Evolutionary conservation across 352 stramenopile species (phyloP), one percentile per base, ranked within the genome.

Genomic region (Globisporangium carolinianum): DNA sequence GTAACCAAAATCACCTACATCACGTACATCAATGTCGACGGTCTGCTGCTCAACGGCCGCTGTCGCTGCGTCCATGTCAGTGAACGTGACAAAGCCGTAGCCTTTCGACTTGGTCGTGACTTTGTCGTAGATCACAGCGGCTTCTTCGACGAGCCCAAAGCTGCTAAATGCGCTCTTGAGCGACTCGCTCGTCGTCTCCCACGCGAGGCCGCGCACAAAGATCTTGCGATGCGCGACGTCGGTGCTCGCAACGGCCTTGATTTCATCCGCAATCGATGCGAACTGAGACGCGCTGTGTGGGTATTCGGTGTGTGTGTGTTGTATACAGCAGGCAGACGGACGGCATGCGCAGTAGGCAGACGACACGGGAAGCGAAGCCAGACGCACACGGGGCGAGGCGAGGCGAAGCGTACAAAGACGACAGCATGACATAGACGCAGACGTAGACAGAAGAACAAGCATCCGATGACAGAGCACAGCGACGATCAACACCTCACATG

Each of bases 71-170:
- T 87, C 78, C 68, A 87, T 83, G 39, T 89, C 74, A 15, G 66
- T 56, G 58, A 89, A 91, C 9, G 73, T 89, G 53, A 91, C 68
- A 54, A 86, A 87, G 32, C 79, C 79, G 46, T 72, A 86, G 53
- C 82, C 73, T 49, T 69, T 70, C 38, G 79, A 87, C 55, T 87
- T 91, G 59, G 71, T 70, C 7, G 66, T 79, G 47, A 51, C 51
- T 61, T 87, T 86, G 62, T 91, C 77, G 43, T 69, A 75, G 62
- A 87, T 86, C 55, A 90, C 72, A 10, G 62, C 67, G 41, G 53
- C 79, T 61, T 88, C 67, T 57, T 88, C 71, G 10, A 92, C 65
- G 10, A 79, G 56, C 12, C 82, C 82, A 55, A 89, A 92, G 35
- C 47, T 47, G 46, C 60, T 55, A 57, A 89, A 88, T 15, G 69